phyloP scores from a whole-genome alignment of 2,329 filamentous ascomycete genomes.

The Colletotrichum musae region DNA sequence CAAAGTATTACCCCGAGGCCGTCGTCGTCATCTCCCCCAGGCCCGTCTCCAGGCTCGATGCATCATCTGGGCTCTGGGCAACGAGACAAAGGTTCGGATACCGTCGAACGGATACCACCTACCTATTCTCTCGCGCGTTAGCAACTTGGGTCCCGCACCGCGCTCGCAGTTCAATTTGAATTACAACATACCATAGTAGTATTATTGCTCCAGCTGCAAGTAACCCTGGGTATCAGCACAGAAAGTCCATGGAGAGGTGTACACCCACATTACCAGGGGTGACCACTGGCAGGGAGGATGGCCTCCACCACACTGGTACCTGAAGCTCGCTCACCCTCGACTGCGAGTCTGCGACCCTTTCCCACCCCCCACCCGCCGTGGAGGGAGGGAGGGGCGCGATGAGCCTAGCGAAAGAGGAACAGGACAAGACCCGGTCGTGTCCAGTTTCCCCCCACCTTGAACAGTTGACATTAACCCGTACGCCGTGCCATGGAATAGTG shows the following conservation, averaged over 20 bases:
- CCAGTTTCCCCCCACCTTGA: neutral
- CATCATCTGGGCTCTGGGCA: neutral
- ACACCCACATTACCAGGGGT: too few relatives aligned
- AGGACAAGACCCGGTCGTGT: constrained; percentile 13
- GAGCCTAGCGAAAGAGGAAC: constrained; percentile 19
- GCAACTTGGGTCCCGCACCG: neutral
- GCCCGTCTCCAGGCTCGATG: neutral
- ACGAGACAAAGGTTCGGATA: constrained; percentile 5
- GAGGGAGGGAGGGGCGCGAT: constrained; percentile 17
- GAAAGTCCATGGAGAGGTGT: too few relatives aligned
- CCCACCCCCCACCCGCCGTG: constrained; percentile 21
- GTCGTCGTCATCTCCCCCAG: neutral
- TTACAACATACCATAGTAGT: too few relatives aligned
- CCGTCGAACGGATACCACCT: constrained; percentile 7
- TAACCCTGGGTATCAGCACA: constrained; percentile 10
- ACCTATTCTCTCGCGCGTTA: neutral
- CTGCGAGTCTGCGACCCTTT: neutral
- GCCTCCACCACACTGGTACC: constrained; percentile 16
- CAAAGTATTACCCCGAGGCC: neutral
- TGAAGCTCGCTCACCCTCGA: constrained; percentile 18
- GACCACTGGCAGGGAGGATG: neutral
- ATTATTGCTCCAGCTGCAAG: constrained; percentile 6
- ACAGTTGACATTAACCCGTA: neutral
- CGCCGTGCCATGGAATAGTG: neutral
- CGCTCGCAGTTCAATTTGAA: neutral